Percentiles rank a stretch among this genome's conserved stretches.
phyloP scores from a whole-genome alignment of 352 stramenopile genomes.

The Pythium dissotocum region DNA sequence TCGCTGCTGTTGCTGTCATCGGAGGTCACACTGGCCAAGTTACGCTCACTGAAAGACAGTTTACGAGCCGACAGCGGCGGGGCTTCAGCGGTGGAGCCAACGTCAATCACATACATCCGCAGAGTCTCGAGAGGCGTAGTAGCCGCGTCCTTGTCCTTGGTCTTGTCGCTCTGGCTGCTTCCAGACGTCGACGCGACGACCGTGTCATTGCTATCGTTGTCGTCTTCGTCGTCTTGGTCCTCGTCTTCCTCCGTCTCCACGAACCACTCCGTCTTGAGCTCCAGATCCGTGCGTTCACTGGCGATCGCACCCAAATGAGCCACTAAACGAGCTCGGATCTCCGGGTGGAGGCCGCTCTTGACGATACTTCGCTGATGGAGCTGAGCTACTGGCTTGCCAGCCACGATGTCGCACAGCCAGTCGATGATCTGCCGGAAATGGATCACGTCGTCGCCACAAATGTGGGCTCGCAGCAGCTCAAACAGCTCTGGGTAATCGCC shows the following conservation, averaged over 20 bases:
- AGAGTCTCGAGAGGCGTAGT: slow-evolving; percentile 52
- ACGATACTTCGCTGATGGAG: slow-evolving; percentile 73
- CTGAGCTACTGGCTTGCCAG: slow-evolving; percentile 43
- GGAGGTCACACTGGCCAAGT: slow-evolving; percentile 23
- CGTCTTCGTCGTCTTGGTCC: slow-evolving; percentile 33
- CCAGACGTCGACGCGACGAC: slow-evolving; percentile 3
- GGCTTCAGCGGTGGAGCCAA: slow-evolving; percentile 5
- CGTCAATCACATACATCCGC: slow-evolving; percentile 54
- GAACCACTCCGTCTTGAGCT: slow-evolving; percentile 75
- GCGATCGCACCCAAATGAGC: slow-evolving; percentile 59
- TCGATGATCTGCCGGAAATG: slow-evolving; percentile 68
- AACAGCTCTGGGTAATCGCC: slow-evolving; percentile 68
- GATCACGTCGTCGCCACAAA: slow-evolving; percentile 69
- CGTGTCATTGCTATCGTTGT: slow-evolving; percentile 17
- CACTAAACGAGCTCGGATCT: slow-evolving; percentile 68
- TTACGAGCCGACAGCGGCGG: slow-evolving; percentile 17
- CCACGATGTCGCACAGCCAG: slow-evolving; percentile 72
- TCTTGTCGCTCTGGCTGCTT: slow-evolving; percentile 15
- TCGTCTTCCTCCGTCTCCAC: slow-evolving; percentile 35
- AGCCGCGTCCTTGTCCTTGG: slow-evolving; percentile 3
- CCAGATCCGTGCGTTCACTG: slow-evolving; percentile 57
- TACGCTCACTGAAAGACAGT: slow-evolving; percentile 25
- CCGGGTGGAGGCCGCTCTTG: slow-evolving; percentile 69
- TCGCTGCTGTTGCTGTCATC: slow-evolving; percentile 23
- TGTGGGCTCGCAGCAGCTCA: slow-evolving; percentile 64